These are phyloP conservation scores for Phytomonas sp. DNA, from an alignment of 208 protist genomes.

Conservation along the genomic window DNA sequence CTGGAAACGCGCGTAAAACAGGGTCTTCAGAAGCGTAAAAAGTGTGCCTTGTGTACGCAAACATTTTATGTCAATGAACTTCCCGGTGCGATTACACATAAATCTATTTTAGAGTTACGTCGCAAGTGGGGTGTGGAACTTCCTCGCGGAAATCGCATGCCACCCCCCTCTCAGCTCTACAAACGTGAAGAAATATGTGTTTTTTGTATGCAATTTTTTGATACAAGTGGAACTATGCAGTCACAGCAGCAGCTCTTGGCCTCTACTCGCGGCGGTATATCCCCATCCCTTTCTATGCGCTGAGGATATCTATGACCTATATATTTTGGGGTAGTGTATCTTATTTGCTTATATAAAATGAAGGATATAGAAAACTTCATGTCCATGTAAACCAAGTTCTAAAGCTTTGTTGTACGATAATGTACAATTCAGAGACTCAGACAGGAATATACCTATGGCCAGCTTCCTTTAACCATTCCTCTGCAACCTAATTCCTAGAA, in stretches of 20 bases:
- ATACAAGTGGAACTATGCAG: slow-evolving; percentile 74
- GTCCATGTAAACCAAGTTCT: background rate
- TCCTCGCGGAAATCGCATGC: slow-evolving; percentile 74
- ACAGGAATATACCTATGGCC: background rate
- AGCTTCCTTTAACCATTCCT: background rate
- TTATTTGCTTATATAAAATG: background rate
- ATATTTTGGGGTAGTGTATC: background rate
- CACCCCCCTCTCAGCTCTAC: slow-evolving; percentile 87
- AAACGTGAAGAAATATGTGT: slow-evolving; percentile 88
- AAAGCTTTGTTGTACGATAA: background rate
- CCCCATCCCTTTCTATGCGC: slow-evolving; percentile 62
- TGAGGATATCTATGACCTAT: slow-evolving; percentile 15
- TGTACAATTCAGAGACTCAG: background rate
- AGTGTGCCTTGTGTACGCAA: slow-evolving; percentile 85
- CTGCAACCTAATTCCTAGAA: background rate
- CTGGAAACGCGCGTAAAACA: slow-evolving; percentile 77
- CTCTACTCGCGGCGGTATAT: slow-evolving; percentile 80
- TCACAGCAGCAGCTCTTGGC: slow-evolving; percentile 84
- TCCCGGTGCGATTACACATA: slow-evolving; percentile 88
- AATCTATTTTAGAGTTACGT: slow-evolving; percentile 87
- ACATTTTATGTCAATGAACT: slow-evolving; percentile 88
- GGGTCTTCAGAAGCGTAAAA: slow-evolving; percentile 87
- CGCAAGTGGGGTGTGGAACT: slow-evolving; percentile 86
- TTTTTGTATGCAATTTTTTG: slow-evolving; percentile 93
- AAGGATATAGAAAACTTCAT: background rate